Base-by-base conservation (phyloP, 1,139 yeast species). In the Geotrichum aggregatum region DNA sequence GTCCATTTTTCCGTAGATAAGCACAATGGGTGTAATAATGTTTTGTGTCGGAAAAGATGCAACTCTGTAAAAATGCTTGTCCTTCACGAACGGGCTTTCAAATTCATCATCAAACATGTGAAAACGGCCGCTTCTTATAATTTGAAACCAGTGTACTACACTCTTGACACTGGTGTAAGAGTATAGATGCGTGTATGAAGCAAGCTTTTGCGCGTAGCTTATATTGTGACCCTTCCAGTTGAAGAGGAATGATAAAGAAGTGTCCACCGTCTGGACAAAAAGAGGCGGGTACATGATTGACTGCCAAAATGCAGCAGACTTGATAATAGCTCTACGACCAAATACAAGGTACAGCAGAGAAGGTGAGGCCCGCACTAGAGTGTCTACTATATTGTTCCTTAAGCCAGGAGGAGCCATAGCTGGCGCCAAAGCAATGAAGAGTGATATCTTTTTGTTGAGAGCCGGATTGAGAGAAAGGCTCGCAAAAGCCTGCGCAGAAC, bases 101-200 rank as follows among this genome's bases (percentile, higher is more conserved):
- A 60, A 58, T 49, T 69, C 73, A 56, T 87, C 96, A 62, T 84
- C 91, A 68, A 82, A 91, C 95, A 91, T 84, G 67, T 88, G 96
- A 66, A 91, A 89, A 50, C 80, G 79, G 42, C 80, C 81, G n/a
- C 87, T 76, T 44, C 86, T 75, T 58, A 91, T 85, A 53, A 91
- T 88, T 69, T 91, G 98, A 66, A 91, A 91, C 98, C 98, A 91
- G 69, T 91, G 98, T 34, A 89, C 97, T 47, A 88, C 92, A 22
- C 87, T 81, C 68, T 91, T 91, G 44, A 89, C 97, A 3, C 94
- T 83, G 0, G 98, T 88, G 24, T 95, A 86, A 1, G 95, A 86
- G 70, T 89, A 91, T 50, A 91, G 72, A 67, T 91, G 96, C 22
- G 87, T 81, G 67, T 87, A 91, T 36, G 88, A 78, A 30, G 87